phyloP scores from a whole-genome alignment of 2,329 filamentous ascomycete genomes.

The Neonectria magnoliae region DNA sequence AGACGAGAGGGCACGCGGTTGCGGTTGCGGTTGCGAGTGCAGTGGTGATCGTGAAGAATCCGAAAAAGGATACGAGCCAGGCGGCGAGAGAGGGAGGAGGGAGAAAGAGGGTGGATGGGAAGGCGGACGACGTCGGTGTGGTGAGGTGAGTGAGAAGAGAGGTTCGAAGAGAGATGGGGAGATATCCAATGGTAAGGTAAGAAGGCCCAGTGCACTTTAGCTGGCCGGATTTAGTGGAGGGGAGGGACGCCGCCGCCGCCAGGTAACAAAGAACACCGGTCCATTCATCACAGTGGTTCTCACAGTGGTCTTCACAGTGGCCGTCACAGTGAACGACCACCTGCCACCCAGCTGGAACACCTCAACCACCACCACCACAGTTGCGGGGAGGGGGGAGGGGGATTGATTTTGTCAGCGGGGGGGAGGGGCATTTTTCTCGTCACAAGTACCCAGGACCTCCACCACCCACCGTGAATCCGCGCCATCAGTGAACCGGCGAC shows the following conservation, averaged over 20 bases:
- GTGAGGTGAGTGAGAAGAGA: conserved; percentile 41
- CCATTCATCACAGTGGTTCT: neutral
- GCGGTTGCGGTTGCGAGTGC: neutral
- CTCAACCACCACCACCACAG: neutral
- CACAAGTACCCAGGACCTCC: conserved; percentile 19
- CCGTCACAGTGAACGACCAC: neutral
- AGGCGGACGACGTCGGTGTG: conserved; percentile 42
- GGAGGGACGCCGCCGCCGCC: neutral
- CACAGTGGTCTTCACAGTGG: conserved; percentile 12
- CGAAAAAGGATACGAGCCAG: conserved; percentile 27
- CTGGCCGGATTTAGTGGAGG: conserved; percentile 19
- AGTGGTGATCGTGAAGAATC: neutral
- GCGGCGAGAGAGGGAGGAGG: conserved; percentile 19
- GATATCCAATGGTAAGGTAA: conserved; percentile 31
- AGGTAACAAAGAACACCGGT: neutral
- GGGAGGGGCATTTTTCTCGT: conserved; percentile 16
- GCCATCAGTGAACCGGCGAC: conserved; percentile 13
- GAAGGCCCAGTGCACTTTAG: conserved; percentile 8
- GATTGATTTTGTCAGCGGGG: conserved; percentile 11
- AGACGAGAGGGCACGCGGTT: conserved; percentile 9
- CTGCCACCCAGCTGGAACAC: neutral
- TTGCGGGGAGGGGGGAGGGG: conserved; percentile 18
- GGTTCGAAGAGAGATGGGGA: conserved; percentile 32
- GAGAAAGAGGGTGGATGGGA: conserved; percentile 29
- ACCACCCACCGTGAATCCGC: neutral